Evolutionary conservation across 2,329 filamentous ascomycete genomes (phyloP).

Genomic region (Macrophomina phaseolina): DNA sequence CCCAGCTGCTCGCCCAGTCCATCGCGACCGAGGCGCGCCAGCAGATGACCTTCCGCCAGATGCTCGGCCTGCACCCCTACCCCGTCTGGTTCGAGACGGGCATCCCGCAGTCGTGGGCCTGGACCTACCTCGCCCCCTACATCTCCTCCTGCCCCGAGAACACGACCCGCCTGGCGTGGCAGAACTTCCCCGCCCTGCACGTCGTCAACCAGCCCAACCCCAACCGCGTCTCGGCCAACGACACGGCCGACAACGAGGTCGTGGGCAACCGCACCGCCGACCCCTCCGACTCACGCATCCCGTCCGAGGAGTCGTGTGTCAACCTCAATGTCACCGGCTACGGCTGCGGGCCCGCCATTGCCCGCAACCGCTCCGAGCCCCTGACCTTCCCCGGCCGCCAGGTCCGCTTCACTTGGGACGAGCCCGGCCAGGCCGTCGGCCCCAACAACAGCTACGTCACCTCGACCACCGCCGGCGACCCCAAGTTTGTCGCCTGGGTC

Average conservation of each 20-base stretch:
- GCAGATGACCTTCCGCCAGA: slow-evolving; percentile 84
- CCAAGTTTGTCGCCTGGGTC: slow-evolving; percentile 76
- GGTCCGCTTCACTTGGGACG: slow-evolving; percentile 75
- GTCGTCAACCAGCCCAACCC: slow-evolving; percentile 80
- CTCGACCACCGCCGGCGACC: slow-evolving; percentile 58
- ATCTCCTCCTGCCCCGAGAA: slow-evolving; percentile 76
- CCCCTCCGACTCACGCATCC: slow-evolving; percentile 55
- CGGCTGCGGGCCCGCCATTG: slow-evolving; percentile 68
- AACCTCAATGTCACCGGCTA: slow-evolving; percentile 61
- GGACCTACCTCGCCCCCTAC: slow-evolving; percentile 81
- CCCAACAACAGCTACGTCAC: slow-evolving; percentile 86
- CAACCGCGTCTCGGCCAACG: slow-evolving; percentile 67
- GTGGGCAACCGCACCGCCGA: slow-evolving; percentile 64
- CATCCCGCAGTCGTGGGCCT: slow-evolving; percentile 83
- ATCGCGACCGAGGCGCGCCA: slow-evolving; percentile 82
- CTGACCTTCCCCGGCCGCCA: slow-evolving; percentile 76
- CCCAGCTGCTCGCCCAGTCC: slow-evolving; percentile 73
- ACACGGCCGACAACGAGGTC: slow-evolving; percentile 68
- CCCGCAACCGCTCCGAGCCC: slow-evolving; percentile 71
- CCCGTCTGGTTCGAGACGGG: slow-evolving; percentile 82
- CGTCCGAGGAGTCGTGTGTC: slow-evolving; percentile 60
- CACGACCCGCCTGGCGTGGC: slow-evolving; percentile 78
- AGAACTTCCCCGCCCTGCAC: slow-evolving; percentile 77
- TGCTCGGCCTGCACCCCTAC: slow-evolving; percentile 79
- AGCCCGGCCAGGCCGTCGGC: slow-evolving; percentile 69